These are phyloP conservation scores for Isochrysis galbana DNA, from an alignment of 78 protist species.

Conservation along the genomic window DNA sequence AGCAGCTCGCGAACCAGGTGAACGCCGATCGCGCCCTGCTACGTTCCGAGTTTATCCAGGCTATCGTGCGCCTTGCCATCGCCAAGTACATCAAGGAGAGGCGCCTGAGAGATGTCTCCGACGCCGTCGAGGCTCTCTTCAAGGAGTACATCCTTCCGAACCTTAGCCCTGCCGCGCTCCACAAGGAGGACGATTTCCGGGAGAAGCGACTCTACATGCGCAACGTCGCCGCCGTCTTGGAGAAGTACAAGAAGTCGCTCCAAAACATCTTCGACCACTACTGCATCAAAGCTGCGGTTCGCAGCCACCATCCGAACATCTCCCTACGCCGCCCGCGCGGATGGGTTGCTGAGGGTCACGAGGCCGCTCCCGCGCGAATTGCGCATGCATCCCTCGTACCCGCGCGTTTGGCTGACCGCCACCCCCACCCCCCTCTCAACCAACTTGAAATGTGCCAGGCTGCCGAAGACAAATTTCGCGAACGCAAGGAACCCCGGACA, in stretches of 20 bases:
- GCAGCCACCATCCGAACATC: not conserved
- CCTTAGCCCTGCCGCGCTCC: not conserved
- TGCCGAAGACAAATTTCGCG: no score
- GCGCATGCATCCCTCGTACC: no score
- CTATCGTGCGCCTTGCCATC: not conserved
- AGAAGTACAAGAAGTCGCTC: not conserved
- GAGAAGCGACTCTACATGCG: no score
- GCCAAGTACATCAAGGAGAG: conserved; percentile 19
- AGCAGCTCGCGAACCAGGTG: not conserved
- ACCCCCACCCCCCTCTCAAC: no score
- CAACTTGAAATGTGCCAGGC: not conserved
- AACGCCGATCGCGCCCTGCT: not conserved
- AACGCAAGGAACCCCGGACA: no score
- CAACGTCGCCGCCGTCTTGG: not conserved
- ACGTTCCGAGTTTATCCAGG: not conserved
- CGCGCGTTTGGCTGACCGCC: no score
- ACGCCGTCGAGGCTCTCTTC: not conserved
- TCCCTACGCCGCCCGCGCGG: no score
- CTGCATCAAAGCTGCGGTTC: not conserved
- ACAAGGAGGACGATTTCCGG: not conserved
- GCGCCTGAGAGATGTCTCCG: not conserved
- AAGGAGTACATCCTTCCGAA: not conserved
- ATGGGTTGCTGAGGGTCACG: no score
- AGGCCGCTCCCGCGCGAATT: no score
- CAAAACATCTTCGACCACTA: not conserved